phyloP scores from a whole-genome alignment of 139 green algal genomes.

The Coccomyxa sp. region DNA sequence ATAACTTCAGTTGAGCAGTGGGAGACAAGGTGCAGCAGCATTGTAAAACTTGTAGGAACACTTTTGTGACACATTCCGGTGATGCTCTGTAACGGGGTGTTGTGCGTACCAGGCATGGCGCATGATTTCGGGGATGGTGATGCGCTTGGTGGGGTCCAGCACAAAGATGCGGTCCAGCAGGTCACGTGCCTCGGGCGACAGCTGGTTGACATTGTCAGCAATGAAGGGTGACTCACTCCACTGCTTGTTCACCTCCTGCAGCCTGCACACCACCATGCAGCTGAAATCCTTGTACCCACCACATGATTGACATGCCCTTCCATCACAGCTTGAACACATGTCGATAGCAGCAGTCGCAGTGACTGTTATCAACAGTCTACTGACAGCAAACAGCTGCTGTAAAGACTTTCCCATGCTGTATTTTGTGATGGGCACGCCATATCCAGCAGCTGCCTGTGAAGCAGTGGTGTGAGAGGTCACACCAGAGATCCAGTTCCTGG shows the following conservation, averaged over 20 bases:
- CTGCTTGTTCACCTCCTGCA: constrained; percentile 28
- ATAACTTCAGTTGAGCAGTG: neutral
- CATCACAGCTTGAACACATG: neutral
- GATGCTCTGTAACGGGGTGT: neutral
- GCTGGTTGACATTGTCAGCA: constrained; percentile 21
- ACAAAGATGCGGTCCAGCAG: constrained; percentile 48
- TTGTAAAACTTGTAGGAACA: neutral
- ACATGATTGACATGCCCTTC: neutral
- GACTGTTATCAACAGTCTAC: no score
- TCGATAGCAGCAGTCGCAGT: neutral
- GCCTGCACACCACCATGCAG: constrained; percentile 12
- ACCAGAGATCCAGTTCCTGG: constrained; percentile 21
- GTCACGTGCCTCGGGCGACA: constrained; percentile 5
- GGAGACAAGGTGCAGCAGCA: neutral
- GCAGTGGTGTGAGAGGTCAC: neutral
- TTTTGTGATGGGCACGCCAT: no score
- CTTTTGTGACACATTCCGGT: neutral
- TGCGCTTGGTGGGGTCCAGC: constrained; percentile 32
- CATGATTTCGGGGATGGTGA: constrained; percentile 31
- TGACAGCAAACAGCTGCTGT: no score
- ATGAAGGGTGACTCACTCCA: constrained; percentile 38
- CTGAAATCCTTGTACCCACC: neutral
- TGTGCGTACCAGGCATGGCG: constrained; percentile 26
- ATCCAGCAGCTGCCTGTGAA: neutral
- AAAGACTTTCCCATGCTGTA: no score